Evolutionary conservation across 2,329 filamentous ascomycete species (phyloP).

Genomic region (Aspergillus awamori): DNA sequence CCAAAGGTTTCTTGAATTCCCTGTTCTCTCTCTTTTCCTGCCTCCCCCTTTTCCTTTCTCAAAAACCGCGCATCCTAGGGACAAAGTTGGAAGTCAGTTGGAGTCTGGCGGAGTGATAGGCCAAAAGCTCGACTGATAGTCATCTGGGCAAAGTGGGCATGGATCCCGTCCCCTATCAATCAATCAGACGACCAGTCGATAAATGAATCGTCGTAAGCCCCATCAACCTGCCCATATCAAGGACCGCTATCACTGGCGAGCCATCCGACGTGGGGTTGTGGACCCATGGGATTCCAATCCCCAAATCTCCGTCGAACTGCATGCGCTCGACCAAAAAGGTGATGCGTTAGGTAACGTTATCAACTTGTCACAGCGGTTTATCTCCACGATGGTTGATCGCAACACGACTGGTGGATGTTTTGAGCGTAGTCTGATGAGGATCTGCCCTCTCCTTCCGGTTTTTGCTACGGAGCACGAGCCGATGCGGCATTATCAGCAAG

Average conservation of each 20-base stretch:
- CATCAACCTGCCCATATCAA: constrained; percentile 1
- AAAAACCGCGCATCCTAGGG: not conserved
- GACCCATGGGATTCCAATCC: not conserved
- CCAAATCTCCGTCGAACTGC: constrained; percentile 1
- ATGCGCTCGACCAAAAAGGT: not conserved
- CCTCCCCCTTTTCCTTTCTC: not conserved
- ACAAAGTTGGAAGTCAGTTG: not conserved
- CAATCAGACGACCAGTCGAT: constrained; percentile 3
- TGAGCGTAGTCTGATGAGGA: constrained; percentile 6
- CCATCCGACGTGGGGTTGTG: not conserved
- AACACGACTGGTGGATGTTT: not conserved
- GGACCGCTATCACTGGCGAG: not conserved
- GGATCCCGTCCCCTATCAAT: constrained; percentile 4
- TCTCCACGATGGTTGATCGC: not conserved
- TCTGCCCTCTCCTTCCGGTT: constrained; percentile 8
- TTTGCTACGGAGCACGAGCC: constrained; percentile 10
- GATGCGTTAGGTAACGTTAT: not conserved
- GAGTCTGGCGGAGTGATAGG: constrained; percentile 2
- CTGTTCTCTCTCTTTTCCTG: not conserved
- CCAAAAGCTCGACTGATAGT: constrained; percentile 5
- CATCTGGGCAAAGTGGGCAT: not conserved
- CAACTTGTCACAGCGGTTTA: constrained; percentile 10
- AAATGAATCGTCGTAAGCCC: constrained; percentile 13
- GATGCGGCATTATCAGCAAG: not conserved
- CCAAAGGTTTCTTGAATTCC: not conserved